Evolutionary conservation across 2,329 filamentous ascomycete species (phyloP), one percentile per base, ranked within the genome.

Genomic region (Sporothrix sp.): DNA sequence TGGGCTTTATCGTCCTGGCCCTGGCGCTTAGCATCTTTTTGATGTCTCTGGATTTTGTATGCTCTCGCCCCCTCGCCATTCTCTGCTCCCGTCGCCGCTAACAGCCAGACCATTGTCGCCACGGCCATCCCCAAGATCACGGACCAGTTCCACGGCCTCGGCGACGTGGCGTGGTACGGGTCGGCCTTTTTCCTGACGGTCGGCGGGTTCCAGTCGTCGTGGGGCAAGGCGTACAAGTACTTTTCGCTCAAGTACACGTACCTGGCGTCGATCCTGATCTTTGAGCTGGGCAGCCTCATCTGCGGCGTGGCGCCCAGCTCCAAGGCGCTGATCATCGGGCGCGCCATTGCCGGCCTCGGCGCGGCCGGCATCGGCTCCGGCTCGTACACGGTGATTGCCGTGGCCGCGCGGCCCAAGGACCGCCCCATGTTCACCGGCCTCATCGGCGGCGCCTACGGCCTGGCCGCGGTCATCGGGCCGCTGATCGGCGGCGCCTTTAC

Each of bases 101-200:
- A 51, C 37, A 30, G 27, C 13, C 48, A 58, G 69, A 77, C 74
- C 13, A 78, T 78, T 51, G 70, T 78, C n/a, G 73, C 73, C 4
- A 78, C 74, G 0, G 75, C 74, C 9, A 76, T 79, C 36, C 75
- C 75, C 9, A 73, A 72, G 54, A 78, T 79, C 58, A 77, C 75
- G 1, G 70, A 69, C 55, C 69, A 74, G 36, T 74, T 76, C 63
- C 65, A 73, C 51, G 67, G 71, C 43, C 67, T 78, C 16, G 67
- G 70, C 32, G 72, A 78, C 54, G 70, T 78, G 11, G 72, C 73
- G 20, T 82, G 79, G 79, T 82, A 82, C 56, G 76, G 75, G 2
- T 69, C 74, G 14, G 73, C 73, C 37, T 78, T 73, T 57, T 75
- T 76, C 61, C 65, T 76, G 57, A 72, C 71, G 2, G 59, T 71